Base-by-base conservation (phyloP, 2,329 filamentous ascomycete species). In the Cladorrhinum sp. region DNA sequence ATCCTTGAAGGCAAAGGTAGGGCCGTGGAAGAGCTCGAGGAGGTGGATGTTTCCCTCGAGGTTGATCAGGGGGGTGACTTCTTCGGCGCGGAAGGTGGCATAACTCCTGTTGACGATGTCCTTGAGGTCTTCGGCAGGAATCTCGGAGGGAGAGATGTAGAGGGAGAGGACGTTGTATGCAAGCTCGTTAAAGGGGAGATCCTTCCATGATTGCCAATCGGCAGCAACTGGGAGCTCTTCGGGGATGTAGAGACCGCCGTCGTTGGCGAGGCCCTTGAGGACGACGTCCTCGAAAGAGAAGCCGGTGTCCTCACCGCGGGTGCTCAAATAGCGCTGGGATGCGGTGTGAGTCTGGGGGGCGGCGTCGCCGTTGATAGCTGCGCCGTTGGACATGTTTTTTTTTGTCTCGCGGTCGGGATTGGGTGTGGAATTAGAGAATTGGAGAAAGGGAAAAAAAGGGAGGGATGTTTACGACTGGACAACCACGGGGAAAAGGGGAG, bases 1-100 rank as follows among this genome's bases (percentile, higher is more conserved):
- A 75, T 98, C 94, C 77, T 98, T 96, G 81, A 98, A 98, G 1
- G 94, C 90, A 73, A 92, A 97, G 0, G 89, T 98, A 4, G 93
- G 95, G 1, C 95, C 95, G 74, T 98, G 94, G 82, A 98, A 99
- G 49, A 99, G 84, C 76, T 99, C 95, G 33, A 99, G 85, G 59
- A 97, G 80, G 73, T 96, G 87, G 48, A 97, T 80, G 73, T 94
- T 89, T 69, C 85, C 80, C 71, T 94, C 84, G 57, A 97, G 81
- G n/a, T 89, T 86, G 49, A 91, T 83, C 24, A 95, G 77, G 0
- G 95, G 95, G 0, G 91, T 92, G 48, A 91, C 86, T 58, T 96
- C 86, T 48, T 86, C 77, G 33, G 86, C 82, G 67, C 93, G 89
- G 80, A 99, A 99, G 8, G 92, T 96, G 20, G 90, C 85, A 74